These are phyloP conservation scores for Beta vulgaris DNA, from an alignment of 148 eudicot genomes.

Conservation along the genomic window DNA sequence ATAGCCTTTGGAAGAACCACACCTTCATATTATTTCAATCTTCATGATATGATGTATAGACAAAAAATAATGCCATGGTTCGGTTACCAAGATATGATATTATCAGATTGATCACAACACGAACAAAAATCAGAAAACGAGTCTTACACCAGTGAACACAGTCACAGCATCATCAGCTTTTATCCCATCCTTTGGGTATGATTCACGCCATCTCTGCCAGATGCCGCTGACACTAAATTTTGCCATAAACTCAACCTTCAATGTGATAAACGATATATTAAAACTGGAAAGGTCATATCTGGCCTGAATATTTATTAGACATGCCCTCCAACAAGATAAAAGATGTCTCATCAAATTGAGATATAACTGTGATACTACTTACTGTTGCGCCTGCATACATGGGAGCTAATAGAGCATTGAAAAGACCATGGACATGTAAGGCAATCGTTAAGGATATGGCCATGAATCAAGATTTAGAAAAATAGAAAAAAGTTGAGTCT, in stretches of 20 bases:
- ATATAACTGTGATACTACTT: slow-evolving; percentile 25
- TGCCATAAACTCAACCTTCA: slow-evolving; percentile 95
- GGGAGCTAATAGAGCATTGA: slow-evolving; percentile 93
- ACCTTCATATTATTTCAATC: slow-evolving; percentile 1
- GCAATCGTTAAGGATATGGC: slow-evolving; percentile 53
- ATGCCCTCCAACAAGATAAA: not conserved
- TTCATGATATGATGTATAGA: not conserved
- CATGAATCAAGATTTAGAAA: not conserved
- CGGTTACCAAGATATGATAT: not conserved
- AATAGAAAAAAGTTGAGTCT: slow-evolving; percentile 4
- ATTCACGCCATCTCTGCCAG: slow-evolving; percentile 99
- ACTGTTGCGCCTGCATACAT: slow-evolving; percentile 87
- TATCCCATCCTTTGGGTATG: slow-evolving; percentile 69
- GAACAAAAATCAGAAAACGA: not conserved
- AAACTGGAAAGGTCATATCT: not conserved
- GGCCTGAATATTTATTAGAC: slow-evolving; percentile 1
- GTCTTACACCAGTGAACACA: slow-evolving; percentile 91
- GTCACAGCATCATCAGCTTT: slow-evolving; percentile 63
- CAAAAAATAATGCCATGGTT: not conserved
- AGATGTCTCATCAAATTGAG: not conserved
- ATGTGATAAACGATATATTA: slow-evolving; percentile 14
- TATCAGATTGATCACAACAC: not conserved
- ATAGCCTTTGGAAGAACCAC: not conserved
- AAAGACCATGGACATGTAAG: slow-evolving; percentile 93
- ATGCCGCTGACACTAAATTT: slow-evolving; percentile 97